Base-by-base conservation (phyloP, 345 rosid species). In the Salix udensis region DNA sequence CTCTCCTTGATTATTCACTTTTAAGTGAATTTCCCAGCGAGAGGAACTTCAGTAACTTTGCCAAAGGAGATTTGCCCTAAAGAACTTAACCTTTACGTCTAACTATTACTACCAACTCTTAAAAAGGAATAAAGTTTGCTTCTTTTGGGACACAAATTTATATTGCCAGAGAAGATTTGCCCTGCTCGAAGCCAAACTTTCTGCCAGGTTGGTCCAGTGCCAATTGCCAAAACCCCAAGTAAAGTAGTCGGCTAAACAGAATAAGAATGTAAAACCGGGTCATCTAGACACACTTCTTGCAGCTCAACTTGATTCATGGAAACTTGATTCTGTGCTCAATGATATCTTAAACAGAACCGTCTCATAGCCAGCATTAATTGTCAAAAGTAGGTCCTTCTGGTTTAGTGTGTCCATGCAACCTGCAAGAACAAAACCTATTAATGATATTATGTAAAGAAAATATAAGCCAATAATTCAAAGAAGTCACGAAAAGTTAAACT, bases 1-100 rank as follows among this genome's bases (percentile, higher is more conserved):
- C 84, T 76, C 60, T 78, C 77, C 81, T 73, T 42, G 46, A 78
- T 23, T 74, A 72, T 73, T 73, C 84, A 74, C 74, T 62, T 70
- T 77, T 64, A 58, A 68, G 73, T 81, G 70, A 77, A 75, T 64
- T 82, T 53, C 82, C 77, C 40, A 61, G 79, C 70, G 36, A 72
- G 79, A 76, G 76, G 55, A 76, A 74, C 68, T 55, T 65, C 72
- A 30, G 73, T 65, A 76, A 53, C 71, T 75, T 79, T 85, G 89
- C 91, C 86, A 83, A 87, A 84, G 85, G 89, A 86, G 89, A 85
- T 88, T 80, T 85, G 86, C 87, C 92, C 89, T 9, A 53, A 67
- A 66, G 79, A 77, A 78, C 70, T 74, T 76, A 81, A 79, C 76
- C 72, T 71, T 28, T 18, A 69, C 52, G 69, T 70, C 70, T 40